These are phyloP conservation scores for Fusarium sp. DNA, from an alignment of 2,329 filamentous ascomycete genomes.

Conservation along the genomic window DNA sequence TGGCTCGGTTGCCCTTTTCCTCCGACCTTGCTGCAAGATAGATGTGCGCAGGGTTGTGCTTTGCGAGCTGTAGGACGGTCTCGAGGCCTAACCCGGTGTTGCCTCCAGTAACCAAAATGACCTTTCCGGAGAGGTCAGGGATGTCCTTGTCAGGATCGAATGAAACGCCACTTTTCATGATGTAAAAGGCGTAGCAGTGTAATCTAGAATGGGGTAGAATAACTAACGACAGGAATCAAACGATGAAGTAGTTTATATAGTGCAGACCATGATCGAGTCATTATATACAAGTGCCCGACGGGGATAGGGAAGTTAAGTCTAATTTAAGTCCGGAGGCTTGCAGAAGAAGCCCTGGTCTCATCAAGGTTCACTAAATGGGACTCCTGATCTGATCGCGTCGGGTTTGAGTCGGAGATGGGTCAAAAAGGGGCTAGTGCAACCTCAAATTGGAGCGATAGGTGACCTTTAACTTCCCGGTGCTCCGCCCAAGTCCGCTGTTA, in stretches of 20 bases:
- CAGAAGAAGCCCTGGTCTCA: neutral
- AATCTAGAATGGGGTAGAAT: neutral
- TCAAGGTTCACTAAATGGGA: neutral
- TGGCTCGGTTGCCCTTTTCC: conserved; percentile 48
- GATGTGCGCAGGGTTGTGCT: conserved; percentile 14
- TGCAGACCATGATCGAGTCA: neutral
- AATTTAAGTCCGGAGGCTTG: neutral
- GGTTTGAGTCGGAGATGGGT: neutral
- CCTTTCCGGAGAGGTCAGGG: conserved; percentile 77
- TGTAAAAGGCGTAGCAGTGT: neutral
- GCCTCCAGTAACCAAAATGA: conserved; percentile 87
- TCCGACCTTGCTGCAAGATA: conserved; percentile 48
- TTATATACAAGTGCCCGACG: neutral
- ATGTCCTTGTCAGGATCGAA: conserved; percentile 51
- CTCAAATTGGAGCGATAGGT: neutral
- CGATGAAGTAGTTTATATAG: neutral
- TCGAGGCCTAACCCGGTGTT: conserved; percentile 68
- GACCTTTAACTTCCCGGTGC: neutral
- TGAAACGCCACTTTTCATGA: neutral
- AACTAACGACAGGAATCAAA: neutral
- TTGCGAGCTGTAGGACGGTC: conserved; percentile 17
- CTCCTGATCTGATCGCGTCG: neutral
- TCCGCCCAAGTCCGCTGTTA: neutral
- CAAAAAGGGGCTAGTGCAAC: neutral
- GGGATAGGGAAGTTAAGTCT: neutral